Evolutionary conservation across 2,329 filamentous ascomycete species (phyloP).

Genomic region (Myriosclerotinia curreyana): DNA sequence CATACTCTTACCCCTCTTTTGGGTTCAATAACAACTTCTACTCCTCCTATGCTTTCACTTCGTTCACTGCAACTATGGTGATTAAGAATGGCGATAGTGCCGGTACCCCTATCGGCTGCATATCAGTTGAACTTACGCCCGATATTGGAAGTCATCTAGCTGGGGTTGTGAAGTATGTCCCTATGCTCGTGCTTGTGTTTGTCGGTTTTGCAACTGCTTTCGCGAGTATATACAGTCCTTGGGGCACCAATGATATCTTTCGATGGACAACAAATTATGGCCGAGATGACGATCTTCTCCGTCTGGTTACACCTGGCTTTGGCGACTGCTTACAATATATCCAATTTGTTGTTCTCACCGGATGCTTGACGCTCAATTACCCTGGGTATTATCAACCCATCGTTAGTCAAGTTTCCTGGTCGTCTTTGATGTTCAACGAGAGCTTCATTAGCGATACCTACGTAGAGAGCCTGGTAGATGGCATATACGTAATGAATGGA

Average conservation of each 20-base stretch:
- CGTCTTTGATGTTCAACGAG: constrained; percentile 86
- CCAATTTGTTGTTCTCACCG: constrained; percentile 85
- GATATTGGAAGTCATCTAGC: constrained; percentile 68
- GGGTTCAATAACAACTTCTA: constrained; percentile 70
- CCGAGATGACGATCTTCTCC: constrained; percentile 83
- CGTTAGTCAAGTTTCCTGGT: constrained; percentile 85
- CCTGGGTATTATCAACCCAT: constrained; percentile 94
- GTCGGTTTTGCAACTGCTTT: constrained; percentile 80
- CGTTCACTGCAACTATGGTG: constrained; percentile 69
- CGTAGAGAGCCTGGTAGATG: constrained; percentile 69
- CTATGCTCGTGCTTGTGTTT: constrained; percentile 72
- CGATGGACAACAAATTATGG: constrained; percentile 98
- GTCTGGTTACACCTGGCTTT: constrained; percentile 92
- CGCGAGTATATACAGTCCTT: constrained; percentile 85
- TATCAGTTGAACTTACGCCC: constrained; percentile 80
- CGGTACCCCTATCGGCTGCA: constrained; percentile 68
- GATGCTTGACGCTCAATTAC: constrained; percentile 82
- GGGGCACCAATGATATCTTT: constrained; percentile 88
- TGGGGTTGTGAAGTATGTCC: constrained; percentile 71
- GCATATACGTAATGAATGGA: constrained; percentile 78
- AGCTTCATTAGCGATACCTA: constrained; percentile 72
- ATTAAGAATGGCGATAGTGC: constrained; percentile 70
- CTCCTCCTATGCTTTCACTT: constrained; percentile 83
- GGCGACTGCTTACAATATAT: constrained; percentile 96
- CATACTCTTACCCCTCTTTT: constrained; percentile 64